Evolutionary conservation across 257 asterid genomes (phyloP).

Genomic region (Eustoma russellianum): DNA sequence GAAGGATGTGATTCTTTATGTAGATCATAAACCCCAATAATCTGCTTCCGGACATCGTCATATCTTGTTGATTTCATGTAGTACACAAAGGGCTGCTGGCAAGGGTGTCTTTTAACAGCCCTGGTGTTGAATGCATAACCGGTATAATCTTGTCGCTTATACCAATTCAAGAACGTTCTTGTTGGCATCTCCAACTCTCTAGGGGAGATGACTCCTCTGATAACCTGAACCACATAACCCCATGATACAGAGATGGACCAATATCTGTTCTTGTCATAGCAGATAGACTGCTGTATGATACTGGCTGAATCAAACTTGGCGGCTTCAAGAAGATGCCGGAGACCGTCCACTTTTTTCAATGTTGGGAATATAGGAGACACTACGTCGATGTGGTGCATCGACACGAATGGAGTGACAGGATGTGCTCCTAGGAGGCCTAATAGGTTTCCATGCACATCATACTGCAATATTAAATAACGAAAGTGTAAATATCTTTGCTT

Average conservation of each 20-base stretch:
- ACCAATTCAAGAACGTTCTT: slow-evolving; percentile 77
- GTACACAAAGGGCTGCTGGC: slow-evolving; percentile 68
- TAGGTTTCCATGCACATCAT: slow-evolving; percentile 85
- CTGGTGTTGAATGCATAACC: slow-evolving; percentile 88
- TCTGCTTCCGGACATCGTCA: slow-evolving; percentile 40
- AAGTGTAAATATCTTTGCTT: too few relatives aligned
- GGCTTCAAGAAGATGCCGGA: slow-evolving; percentile 37
- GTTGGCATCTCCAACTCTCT: slow-evolving; percentile 80
- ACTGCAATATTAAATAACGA: slow-evolving; percentile 34
- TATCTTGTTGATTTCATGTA: slow-evolving; percentile 47
- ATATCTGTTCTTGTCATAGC: slow-evolving; percentile 49
- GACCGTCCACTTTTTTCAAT: slow-evolving; percentile 34
- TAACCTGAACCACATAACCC: slow-evolving; percentile 73
- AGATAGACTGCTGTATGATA: slow-evolving; percentile 69
- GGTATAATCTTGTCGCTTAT: slow-evolving; percentile 60
- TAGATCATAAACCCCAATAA: slow-evolving; percentile 50
- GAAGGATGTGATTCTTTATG: slow-evolving; percentile 40
- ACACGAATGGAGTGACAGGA: slow-evolving; percentile 70
- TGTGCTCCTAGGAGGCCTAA: slow-evolving; percentile 83
- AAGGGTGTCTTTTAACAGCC: slow-evolving; percentile 73
- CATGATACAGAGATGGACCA: slow-evolving; percentile 79
- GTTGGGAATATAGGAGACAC: slow-evolving; percentile 77
- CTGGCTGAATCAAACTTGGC: slow-evolving; percentile 57
- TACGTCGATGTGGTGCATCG: slow-evolving; percentile 84
- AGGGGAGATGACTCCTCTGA: slow-evolving; percentile 62